phyloP scores from a whole-genome alignment of 176 grass and related monocot species.

The Cocos nucifera region DNA sequence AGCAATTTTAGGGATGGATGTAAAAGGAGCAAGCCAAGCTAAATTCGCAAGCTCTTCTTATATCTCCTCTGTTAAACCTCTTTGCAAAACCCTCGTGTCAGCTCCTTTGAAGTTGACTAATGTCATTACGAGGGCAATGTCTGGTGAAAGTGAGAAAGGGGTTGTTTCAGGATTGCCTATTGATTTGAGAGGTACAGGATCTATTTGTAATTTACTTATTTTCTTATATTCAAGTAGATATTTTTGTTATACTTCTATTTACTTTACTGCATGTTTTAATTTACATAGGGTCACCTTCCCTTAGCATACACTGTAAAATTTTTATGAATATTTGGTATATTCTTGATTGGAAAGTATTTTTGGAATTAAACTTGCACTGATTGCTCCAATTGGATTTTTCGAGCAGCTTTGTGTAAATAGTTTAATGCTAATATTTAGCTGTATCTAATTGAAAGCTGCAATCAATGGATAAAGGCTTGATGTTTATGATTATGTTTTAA shows the following conservation, averaged over 20 bases:
- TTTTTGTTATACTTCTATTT: not conserved
- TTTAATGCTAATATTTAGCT: no score
- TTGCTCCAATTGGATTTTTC: no score
- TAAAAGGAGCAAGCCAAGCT: conserved; percentile 11
- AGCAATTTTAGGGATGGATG: conserved; percentile 16
- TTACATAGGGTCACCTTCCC: no score
- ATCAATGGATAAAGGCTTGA: no score
- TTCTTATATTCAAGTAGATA: not conserved
- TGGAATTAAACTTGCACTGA: no score
- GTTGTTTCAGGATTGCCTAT: conserved; percentile 53
- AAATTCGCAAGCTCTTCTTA: conserved; percentile 20
- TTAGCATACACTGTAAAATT: no score
- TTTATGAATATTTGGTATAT: no score
- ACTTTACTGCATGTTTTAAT: no score
- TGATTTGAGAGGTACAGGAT: conserved; percentile 60
- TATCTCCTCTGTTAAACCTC: not conserved
- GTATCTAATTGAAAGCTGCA: no score
- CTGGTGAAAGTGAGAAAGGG: conserved; percentile 23
- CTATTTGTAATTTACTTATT: not conserved
- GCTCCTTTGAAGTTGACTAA: conserved; percentile 16
- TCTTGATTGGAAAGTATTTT: no score
- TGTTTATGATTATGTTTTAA: no score
- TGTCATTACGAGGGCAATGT: conserved; percentile 54
- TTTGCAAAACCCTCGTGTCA: not conserved
- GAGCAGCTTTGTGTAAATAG: no score